These are phyloP conservation scores for Lasiosphaeris hirsuta DNA, from an alignment of 495 filamentous ascomycete genomes.

Conservation along the genomic window DNA sequence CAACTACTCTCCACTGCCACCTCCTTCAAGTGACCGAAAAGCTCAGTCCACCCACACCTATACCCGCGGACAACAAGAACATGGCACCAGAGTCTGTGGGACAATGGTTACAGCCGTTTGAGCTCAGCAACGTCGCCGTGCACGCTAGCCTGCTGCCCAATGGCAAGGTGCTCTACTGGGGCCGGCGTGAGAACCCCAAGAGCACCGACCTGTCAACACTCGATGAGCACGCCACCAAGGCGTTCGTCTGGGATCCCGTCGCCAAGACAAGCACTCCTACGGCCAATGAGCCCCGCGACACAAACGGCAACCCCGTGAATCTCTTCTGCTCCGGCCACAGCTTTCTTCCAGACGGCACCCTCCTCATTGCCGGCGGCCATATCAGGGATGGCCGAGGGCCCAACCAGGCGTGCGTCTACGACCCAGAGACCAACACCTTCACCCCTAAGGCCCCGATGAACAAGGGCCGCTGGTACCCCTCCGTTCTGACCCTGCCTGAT, in stretches of 20 bases:
- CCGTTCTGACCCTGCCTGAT: slow-evolving; percentile 8
- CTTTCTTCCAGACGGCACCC: slow-evolving; percentile 4
- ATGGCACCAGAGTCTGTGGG: no score
- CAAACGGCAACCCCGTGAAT: background rate
- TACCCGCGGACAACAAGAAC: no score
- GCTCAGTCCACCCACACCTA: no score
- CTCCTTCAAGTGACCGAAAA: no score
- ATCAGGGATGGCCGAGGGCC: slow-evolving; percentile 3
- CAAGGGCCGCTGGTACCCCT: slow-evolving; percentile 13
- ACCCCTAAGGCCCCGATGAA: background rate
- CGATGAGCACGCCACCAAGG: slow-evolving; percentile 4
- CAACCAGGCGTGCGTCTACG: slow-evolving; percentile 5
- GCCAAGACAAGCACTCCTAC: slow-evolving; percentile 5
- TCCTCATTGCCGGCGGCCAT: slow-evolving; percentile 12
- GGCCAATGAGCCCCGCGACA: slow-evolving; percentile 4
- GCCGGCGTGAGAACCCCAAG: slow-evolving; percentile 7
- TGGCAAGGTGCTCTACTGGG: slow-evolving; percentile 10
- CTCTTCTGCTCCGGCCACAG: slow-evolving; percentile 10
- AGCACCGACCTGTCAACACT: background rate
- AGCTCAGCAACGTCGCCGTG: slow-evolving; percentile 9
- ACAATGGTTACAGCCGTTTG: slow-evolving; percentile 2
- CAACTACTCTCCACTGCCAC: no score
- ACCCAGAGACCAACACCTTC: slow-evolving; percentile 1
- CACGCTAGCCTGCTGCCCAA: slow-evolving; percentile 7
- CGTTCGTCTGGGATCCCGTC: slow-evolving; percentile 10